Evolutionary conservation across 306 rosid species (phyloP), one percentile per base, ranked within the genome.

Genomic region (Vachellia collinsii): DNA sequence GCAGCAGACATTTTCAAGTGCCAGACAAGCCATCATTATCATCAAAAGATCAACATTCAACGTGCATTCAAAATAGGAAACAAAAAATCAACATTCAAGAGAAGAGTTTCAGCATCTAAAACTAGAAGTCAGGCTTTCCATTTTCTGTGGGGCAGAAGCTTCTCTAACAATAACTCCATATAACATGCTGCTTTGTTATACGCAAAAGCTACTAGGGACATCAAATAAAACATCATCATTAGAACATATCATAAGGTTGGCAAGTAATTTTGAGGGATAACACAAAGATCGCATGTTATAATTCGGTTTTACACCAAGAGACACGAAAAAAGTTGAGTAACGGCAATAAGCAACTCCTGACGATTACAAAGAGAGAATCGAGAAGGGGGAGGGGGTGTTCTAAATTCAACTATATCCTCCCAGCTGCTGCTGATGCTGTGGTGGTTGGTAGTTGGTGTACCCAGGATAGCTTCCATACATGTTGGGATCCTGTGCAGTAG

Each of bases 401-500:
- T 54, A 3, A 54, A 17, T 36, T 36, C 74, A 92, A 50, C 94
- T 94, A 81, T 89, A 94, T 65, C 97, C 97, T 13, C 56, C 56
- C 6, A 11, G 53, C 53, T 85, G 84, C 77, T 90, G 96, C 85
- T 92, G 98, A 53, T 89, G 97, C 70, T 88, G 93, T 8, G 83
- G 97, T 75, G 89, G 94, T 88, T 92, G 97, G 86, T 93, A 93
- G 74, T 88, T 84, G 3, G 92, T 84, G 66, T 93, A 93, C 14
- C 93, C 97, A 17, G 91, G 87, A 80, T 95, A 93, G 36, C 93
- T 88, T 59, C 93, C 89, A 79, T 95, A 91, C 89, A 88, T 47
- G 74, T 86, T 91, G 34, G 99, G 99, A 74, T 95, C 99, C 84
- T 95, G 99, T 11, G 93, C 41, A 19, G 93, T 87, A 12, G 97